Percentiles rank a stretch among this genome's conserved stretches.
Evolutionary conservation across 257 asterid species (phyloP).

Genomic region (Galeopsis tetrahit): DNA sequence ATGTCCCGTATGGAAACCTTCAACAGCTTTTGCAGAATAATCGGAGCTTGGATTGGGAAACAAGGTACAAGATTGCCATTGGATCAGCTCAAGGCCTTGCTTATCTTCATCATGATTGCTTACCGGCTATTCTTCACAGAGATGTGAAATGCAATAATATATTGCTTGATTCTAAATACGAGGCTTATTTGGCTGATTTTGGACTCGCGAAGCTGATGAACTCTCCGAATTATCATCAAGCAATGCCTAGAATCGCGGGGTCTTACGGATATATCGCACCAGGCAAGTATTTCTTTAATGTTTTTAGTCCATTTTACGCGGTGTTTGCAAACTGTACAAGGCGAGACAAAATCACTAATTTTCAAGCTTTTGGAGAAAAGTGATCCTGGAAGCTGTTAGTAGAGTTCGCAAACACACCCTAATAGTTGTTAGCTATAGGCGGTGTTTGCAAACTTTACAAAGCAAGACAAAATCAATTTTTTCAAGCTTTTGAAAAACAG

Average conservation of each 20-base stretch:
- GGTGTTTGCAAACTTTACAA: too few species aligned
- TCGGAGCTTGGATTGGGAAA: slow-evolving; percentile 91
- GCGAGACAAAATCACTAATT: too few species aligned
- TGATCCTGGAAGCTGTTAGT: too few species aligned
- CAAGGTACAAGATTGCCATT: slow-evolving; percentile 82
- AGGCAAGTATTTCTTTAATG: slow-evolving; percentile 55
- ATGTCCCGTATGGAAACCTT: slow-evolving; percentile 79
- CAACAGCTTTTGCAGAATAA: slow-evolving; percentile 76
- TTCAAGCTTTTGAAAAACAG: too few species aligned
- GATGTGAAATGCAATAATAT: slow-evolving; percentile 96
- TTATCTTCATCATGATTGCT: slow-evolving; percentile 90
- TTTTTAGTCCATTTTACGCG: neutral
- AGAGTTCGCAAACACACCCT: too few species aligned
- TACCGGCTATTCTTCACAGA: slow-evolving; percentile 84
- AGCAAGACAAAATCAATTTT: neutral
- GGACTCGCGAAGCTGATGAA: slow-evolving; percentile 96
- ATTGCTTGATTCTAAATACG: slow-evolving; percentile 78
- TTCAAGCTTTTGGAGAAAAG: too few species aligned
- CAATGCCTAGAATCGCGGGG: slow-evolving; percentile 88
- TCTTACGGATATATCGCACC: slow-evolving; percentile 96
- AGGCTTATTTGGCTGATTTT: slow-evolving; percentile 90
- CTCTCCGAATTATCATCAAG: slow-evolving; percentile 85
- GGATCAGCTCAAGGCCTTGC: slow-evolving; percentile 97
- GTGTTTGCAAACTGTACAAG: too few species aligned
- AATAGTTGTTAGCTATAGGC: too few species aligned